Percentiles rank a stretch among this genome's conserved stretches.
Conservation (phyloP, 192 early-diverging fungal species). For the Ramicandelaber brevisporus region DNA sequence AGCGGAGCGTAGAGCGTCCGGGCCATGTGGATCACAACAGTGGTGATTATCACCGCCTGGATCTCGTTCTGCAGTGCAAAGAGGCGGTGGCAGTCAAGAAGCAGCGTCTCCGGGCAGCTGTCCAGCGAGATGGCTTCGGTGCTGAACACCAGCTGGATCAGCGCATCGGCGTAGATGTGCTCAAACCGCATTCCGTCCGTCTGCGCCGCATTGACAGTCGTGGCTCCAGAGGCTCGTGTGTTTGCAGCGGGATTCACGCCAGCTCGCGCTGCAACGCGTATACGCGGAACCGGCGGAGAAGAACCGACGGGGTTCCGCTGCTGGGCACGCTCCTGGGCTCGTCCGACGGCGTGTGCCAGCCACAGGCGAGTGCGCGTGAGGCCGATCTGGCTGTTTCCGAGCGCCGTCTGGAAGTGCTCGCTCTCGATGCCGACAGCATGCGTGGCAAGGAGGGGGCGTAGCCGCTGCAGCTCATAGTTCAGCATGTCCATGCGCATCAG, state of each 20-base stretch:
- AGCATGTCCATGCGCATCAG: constrained; percentile 58
- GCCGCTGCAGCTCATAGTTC: constrained; percentile 38
- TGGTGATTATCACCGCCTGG: constrained; percentile 34
- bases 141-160: constrained; percentile 20
- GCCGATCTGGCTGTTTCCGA: constrained; percentile 12
- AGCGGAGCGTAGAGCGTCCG: too few species aligned
- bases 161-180: constrained; percentile 22
- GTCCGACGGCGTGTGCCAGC: constrained; percentile 22
- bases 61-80: constrained; percentile 40
- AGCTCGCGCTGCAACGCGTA: too few species aligned
- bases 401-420: constrained; percentile 28
- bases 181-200: constrained; percentile 9
- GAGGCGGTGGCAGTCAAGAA: constrained; percentile 35
- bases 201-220: constrained; percentile 1
- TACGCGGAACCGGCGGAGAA: too few species aligned
- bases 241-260: too few species aligned
- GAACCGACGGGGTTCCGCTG: constrained; percentile 29
- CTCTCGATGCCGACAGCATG: constrained; percentile 55
- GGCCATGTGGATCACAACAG: constrained; percentile 39
- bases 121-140: constrained; percentile 8
- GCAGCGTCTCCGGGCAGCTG: constrained; percentile 38
- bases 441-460: constrained; percentile 36
- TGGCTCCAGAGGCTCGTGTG: constrained; percentile 1
- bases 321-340: constrained; percentile 7
- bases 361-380: constrained; percentile 30